phyloP scores from a whole-genome alignment of 1,284 basidiomycete species.

The Ganoderma multipileum region DNA sequence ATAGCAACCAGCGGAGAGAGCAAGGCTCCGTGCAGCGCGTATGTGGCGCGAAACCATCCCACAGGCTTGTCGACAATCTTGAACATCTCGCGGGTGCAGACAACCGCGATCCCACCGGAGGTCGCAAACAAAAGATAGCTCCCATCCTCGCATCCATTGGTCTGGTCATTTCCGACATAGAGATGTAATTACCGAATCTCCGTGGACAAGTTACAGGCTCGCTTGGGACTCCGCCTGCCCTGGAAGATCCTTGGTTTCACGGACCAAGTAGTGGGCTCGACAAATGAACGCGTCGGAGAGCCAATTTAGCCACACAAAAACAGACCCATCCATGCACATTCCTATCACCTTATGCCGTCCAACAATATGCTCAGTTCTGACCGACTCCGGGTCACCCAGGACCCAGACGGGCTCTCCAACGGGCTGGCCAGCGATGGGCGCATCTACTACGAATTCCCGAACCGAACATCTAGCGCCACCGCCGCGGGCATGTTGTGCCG shows the following conservation, averaged over 20 bases:
- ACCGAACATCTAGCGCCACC: background rate
- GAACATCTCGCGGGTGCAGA: background rate
- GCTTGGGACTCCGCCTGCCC: background rate
- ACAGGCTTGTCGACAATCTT: background rate
- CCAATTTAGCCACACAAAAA: background rate
- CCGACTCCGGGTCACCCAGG: background rate
- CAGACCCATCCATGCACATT: background rate
- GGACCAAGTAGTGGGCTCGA: background rate
- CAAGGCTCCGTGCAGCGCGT: background rate
- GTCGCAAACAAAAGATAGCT: background rate
- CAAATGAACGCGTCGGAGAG: background rate
- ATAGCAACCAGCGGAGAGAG: background rate
- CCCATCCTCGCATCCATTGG: background rate
- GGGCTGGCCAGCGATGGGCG: background rate
- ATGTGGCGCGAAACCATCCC: background rate
- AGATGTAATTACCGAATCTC: background rate
- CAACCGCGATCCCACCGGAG: background rate
- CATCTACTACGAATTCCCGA: background rate
- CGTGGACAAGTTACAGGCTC: background rate
- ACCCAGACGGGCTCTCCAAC: background rate
- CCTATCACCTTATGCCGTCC: background rate
- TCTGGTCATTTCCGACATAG: slow-evolving; percentile 1
- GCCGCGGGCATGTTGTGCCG: background rate
- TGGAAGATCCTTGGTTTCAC: background rate
- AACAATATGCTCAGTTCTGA: slow-evolving; percentile 1